Conservation (phyloP, 2,329 filamentous ascomycete species). For the Pseudonectria buxi region DNA sequence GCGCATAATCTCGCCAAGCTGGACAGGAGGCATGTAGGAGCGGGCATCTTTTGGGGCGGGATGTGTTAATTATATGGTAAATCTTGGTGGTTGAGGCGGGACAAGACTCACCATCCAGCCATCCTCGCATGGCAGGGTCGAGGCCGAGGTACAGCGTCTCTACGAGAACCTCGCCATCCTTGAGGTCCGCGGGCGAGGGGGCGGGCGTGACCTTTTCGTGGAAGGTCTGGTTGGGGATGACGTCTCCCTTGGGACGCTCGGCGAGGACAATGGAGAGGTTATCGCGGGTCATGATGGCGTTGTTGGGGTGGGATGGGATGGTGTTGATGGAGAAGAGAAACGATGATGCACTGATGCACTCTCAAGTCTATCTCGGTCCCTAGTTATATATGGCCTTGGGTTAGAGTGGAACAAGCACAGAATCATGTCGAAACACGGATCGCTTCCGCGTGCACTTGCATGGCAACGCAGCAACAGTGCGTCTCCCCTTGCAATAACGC, state of each 20-base stretch:
- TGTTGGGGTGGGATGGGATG: neutral
- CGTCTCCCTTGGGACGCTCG: constrained; percentile 52
- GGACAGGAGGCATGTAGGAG: constrained; percentile 62
- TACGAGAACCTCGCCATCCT: constrained; percentile 58
- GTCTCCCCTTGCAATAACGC: too few relatives aligned
- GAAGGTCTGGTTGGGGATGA: constrained; percentile 63
- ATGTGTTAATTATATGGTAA: neutral
- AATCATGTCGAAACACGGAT: too few relatives aligned
- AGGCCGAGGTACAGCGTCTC: constrained; percentile 59
- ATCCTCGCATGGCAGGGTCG: constrained; percentile 71
- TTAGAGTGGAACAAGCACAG: too few relatives aligned
- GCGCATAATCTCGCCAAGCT: constrained; percentile 63
- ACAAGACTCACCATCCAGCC: constrained; percentile 49
- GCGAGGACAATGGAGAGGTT: constrained; percentile 52
- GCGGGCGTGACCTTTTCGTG: constrained; percentile 42
- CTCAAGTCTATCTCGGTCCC: too few relatives aligned
- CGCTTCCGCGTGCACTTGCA: too few relatives aligned
- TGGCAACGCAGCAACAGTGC: too few relatives aligned
- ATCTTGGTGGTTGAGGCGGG: neutral
- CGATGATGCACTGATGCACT: too few relatives aligned
- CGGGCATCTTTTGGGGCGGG: constrained; percentile 31
- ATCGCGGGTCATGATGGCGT: constrained; percentile 33
- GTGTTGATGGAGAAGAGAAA: too few relatives aligned
- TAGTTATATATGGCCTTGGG: too few relatives aligned
- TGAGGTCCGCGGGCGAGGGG: constrained; percentile 45